A percentile compares a stretch with the other conserved stretches of the same genome.
Evolutionary conservation across 768 basidiomycete genomes (phyloP).

Genomic region (Mrakia hoshinonis): DNA sequence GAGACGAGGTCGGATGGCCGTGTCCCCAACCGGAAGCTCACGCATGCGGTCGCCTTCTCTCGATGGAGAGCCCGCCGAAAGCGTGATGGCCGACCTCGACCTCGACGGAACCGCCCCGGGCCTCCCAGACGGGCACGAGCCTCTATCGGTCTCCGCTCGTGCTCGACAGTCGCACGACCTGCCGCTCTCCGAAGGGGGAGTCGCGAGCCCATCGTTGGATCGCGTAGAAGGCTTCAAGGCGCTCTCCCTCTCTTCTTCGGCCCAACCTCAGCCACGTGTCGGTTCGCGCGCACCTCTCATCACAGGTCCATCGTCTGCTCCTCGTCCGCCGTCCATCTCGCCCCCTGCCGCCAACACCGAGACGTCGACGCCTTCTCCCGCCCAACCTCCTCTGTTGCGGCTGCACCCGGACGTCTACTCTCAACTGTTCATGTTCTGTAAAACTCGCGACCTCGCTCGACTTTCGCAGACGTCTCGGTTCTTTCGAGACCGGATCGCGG

Average conservation of each 20-base stretch:
- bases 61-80: neutral
- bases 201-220: no score
- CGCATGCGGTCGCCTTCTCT: neutral
- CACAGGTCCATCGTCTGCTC: neutral
- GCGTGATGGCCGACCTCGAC: no score
- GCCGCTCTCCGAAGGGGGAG: no score
- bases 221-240: no score
- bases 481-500: neutral
- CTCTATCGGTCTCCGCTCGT: no score
- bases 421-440: constrained; percentile 1
- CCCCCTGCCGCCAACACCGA: neutral
- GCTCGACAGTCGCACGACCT: no score
- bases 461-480: constrained; percentile 3
- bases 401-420: neutral
- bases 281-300: neutral
- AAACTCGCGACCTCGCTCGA: constrained; percentile 1
- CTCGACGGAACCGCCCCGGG: no score
- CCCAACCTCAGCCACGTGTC: no score
- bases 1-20: neutral
- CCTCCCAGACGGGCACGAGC: no score
- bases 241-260: no score
- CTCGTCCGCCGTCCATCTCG: neutral
- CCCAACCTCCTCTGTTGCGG: neutral
- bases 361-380: no score
- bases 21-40: no score